Evolutionary conservation across 2,329 filamentous ascomycete genomes (phyloP).

Genomic region (Arthrobotrys entomopaga): DNA sequence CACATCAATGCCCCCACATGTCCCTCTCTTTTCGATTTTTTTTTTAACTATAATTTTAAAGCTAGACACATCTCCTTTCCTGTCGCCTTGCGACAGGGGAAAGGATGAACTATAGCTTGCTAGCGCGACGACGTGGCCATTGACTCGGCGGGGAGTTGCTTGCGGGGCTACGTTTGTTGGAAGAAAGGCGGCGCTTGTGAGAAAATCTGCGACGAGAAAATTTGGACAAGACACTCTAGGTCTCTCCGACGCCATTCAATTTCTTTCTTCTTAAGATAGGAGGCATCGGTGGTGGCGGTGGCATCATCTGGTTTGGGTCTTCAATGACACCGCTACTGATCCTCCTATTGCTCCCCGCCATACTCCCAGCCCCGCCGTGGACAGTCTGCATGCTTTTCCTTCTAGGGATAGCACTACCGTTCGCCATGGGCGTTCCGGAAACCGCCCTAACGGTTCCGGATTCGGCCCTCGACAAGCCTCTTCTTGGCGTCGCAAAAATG

Average conservation of each 20-base stretch:
- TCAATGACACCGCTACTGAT: slow-evolving; percentile 25
- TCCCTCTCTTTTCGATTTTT: too few relatives aligned
- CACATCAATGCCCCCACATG: too few relatives aligned
- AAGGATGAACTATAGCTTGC: too few relatives aligned
- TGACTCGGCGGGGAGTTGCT: too few relatives aligned
- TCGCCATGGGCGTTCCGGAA: slow-evolving; percentile 51
- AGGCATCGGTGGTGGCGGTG: slow-evolving; percentile 36
- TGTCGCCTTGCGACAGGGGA: not conserved
- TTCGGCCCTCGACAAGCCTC: slow-evolving; percentile 45
- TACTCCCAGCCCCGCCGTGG: slow-evolving; percentile 55
- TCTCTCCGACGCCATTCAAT: slow-evolving; percentile 57
- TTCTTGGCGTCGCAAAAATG: slow-evolving; percentile 44
- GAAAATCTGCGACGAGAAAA: slow-evolving; percentile 10
- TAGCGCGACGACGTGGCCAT: too few relatives aligned
- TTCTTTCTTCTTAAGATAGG: slow-evolving; percentile 56
- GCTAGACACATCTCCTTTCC: too few relatives aligned
- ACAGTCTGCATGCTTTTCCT: slow-evolving; percentile 57
- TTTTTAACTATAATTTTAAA: too few relatives aligned
- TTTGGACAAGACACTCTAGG: slow-evolving; percentile 35
- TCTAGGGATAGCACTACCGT: slow-evolving; percentile 50
- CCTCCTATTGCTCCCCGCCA: slow-evolving; percentile 46
- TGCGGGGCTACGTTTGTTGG: too few relatives aligned
- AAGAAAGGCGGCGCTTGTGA: not conserved
- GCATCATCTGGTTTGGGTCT: slow-evolving; percentile 27
- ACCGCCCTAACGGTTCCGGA: slow-evolving; percentile 50